Base-by-base conservation (phyloP, 345 rosid genomes). In the Tarenaya hassleriana region DNA sequence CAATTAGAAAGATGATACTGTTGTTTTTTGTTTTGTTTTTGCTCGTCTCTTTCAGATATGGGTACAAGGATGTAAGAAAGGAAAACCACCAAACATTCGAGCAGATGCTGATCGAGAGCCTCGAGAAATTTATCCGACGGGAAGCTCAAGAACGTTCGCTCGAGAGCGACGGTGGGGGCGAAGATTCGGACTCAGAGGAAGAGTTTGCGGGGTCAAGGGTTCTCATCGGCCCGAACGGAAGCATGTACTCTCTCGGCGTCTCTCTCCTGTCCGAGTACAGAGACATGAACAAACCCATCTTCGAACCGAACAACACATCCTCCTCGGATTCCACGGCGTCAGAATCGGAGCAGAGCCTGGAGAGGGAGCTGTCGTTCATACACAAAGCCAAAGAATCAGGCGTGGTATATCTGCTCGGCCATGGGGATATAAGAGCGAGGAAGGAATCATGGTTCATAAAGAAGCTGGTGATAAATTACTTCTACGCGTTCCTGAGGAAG, bases 401-500 rank as follows among this genome's bases (percentile, higher is more conserved):
- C 29, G 92, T 94, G 0, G 99, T 94, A 53, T 88, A 94, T 80
- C 82, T 94, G 62, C 97, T 94, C 0, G 99, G 99, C 16, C 99
- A 88, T 11, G 99, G 99, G 0, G 97, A 88, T 62, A 94, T 94
- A 29, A 75, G 99, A 59, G 97, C 99, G 32, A 83, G 87, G 68
- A 94, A 88, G 67, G 92, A 94, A 60, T 94, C 99, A 4, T 94
- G 97, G 99, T 94, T 94, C 67, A 64, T 85, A 44, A 94, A 94
- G 81, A 94, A 94, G 75, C 64, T 94, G 50, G 77, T 77, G 20
- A 88, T 94, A 56, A 94, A 94, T 51, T 94, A 94, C 73, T 88
- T 94, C 39, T 94, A 94, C 51, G 88, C 97, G 9, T 94, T 88
- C 77, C 58, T 94, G 75, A 83, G 97, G 50, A 88, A 82, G 78